Percentiles rank a stretch among this genome's conserved stretches.
Evolutionary conservation across 495 filamentous ascomycete species (phyloP).

Genomic region (Penicillium atrosanguineum): DNA sequence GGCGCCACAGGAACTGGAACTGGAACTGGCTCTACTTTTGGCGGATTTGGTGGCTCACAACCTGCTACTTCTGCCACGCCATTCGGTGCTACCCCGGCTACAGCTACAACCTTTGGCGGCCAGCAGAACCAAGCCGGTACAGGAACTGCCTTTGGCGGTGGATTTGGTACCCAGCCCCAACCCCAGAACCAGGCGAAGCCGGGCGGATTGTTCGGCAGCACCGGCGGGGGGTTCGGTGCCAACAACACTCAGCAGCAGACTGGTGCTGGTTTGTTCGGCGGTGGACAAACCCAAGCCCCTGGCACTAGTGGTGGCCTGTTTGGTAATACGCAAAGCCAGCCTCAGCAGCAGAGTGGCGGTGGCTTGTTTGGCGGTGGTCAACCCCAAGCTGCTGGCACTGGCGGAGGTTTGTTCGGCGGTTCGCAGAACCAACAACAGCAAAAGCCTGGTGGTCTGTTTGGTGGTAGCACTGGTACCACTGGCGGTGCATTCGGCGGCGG

Average conservation of each 20-base stretch:
- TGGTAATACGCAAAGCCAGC: constrained; percentile 35
- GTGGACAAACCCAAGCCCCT: constrained; percentile 8
- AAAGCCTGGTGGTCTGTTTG: constrained; percentile 35
- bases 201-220: constrained; percentile 38
- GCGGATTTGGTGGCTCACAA: constrained; percentile 31
- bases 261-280: constrained; percentile 41
- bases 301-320: constrained; percentile 39
- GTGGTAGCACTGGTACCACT: constrained; percentile 19
- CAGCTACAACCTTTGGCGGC: background rate
- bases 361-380: constrained; percentile 38
- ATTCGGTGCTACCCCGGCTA: constrained; percentile 25
- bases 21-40: constrained; percentile 35
- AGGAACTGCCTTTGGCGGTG: constrained; percentile 31
- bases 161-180: constrained; percentile 33
- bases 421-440: constrained; percentile 37
- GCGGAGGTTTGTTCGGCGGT: constrained; percentile 31
- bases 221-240: constrained; percentile 35
- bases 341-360: constrained; percentile 39
- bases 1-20: constrained; percentile 22
- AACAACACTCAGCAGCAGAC: constrained; percentile 40
- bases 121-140: constrained; percentile 35
- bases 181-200: constrained; percentile 43
- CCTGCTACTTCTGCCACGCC: constrained; percentile 35
- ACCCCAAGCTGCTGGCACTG: constrained; percentile 17
- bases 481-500: constrained; percentile 34